phyloP scores from a whole-genome alignment of 2,329 filamentous ascomycete species.

The Talaromyces islandicus region DNA sequence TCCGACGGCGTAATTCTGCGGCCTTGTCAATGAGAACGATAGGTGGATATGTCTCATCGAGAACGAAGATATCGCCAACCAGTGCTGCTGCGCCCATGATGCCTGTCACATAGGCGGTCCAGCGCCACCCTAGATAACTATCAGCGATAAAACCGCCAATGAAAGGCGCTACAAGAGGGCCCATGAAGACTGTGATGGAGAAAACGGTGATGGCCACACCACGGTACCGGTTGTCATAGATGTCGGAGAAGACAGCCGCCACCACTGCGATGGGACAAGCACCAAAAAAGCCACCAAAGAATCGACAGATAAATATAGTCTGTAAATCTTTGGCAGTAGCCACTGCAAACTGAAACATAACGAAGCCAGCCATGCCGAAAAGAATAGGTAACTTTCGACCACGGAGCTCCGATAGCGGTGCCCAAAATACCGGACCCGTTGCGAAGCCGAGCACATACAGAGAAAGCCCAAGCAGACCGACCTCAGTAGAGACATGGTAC shows the following conservation, averaged over 20 bases:
- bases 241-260: constrained; percentile 52
- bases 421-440: constrained; percentile 46
- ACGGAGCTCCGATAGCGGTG: constrained; percentile 48
- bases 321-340: constrained; percentile 48
- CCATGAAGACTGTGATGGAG: constrained; percentile 47
- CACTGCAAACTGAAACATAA: constrained; percentile 44
- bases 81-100: constrained; percentile 53
- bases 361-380: constrained; percentile 46
- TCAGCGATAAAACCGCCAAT: constrained; percentile 51
- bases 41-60: constrained; percentile 54
- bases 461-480: constrained; percentile 34
- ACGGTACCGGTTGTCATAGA: constrained; percentile 46
- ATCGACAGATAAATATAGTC: constrained; percentile 48
- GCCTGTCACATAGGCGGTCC: constrained; percentile 49
- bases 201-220: constrained; percentile 46
- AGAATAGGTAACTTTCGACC: constrained; percentile 46
- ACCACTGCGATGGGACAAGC: constrained; percentile 50
- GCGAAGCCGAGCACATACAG: constrained; percentile 44
- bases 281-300: constrained; percentile 50
- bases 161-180: constrained; percentile 49
- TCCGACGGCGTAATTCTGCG: constrained; percentile 47
- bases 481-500: constrained; percentile 50
- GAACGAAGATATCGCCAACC: constrained; percentile 45
- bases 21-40: constrained; percentile 54
- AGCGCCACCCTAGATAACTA: constrained; percentile 48